Base-by-base conservation (phyloP, 352 stramenopile genomes). In the Blastocystis hominis region DNA sequence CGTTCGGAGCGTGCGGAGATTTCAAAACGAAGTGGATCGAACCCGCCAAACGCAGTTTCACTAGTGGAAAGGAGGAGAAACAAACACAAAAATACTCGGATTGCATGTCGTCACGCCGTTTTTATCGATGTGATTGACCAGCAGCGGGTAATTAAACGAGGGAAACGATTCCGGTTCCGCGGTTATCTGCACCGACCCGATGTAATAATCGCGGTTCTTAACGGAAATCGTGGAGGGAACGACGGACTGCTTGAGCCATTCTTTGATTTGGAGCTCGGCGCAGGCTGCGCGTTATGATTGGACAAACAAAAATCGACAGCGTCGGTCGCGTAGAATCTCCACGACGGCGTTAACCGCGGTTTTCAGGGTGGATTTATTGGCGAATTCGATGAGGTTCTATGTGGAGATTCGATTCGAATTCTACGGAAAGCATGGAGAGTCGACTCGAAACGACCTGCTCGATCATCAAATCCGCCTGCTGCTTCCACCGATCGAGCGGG, bases 341-440 rank as follows among this genome's bases (percentile, higher is more conserved):
- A 84, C 36, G 34, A 69, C n/a, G 46, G 47, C 66, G 56, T 84
- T 84, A 46, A 84, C 53, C 13, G 72, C 72, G 10, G 46, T 42
- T 36, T 64, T 36, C 13, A 84, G 50, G 20, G 20, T 38, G 56
- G 36, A 47, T 20, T 84, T 7, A 68, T 84, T 84, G 10, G 36
- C 72, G 10, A 30, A 38, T 9, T 53, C 17, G 13, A 68, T 7
- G 36, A 84, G 47, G 34, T 20, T 36, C 72, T 84, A 68, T 17
- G 13, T 13, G 53, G 20, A 66, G 20, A 0, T 7, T 36, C 24
- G 20, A n/a, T 17, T 10, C 2, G 4, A 36, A 3, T 24, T 3
- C 50, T 24, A 84, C 72, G 20, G 42, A 17, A 24, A 59, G 30
- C 3, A 55, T n/a, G 0, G 2, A 3, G 3, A 6, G 4, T 2